Percentiles rank a stretch among this genome's conserved stretches.
These are phyloP conservation scores for Ramicandelaber brevisporus DNA, from an alignment of 192 early-diverging fungal genomes.

Conservation along the genomic window DNA sequence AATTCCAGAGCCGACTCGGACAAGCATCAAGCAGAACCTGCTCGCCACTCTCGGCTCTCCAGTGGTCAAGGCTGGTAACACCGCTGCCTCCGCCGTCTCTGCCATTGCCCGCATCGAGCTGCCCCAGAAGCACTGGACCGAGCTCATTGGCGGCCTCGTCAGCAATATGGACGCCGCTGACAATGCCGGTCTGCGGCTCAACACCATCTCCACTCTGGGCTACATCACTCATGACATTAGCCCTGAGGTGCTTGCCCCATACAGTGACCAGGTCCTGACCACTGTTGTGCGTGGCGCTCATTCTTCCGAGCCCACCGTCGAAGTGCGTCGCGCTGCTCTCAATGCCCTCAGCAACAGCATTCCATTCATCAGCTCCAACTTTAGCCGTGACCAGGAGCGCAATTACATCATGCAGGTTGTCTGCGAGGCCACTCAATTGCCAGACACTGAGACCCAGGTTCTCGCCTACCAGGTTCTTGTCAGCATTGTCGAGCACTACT, in stretches of 20 bases:
- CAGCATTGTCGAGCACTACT: conserved; percentile 90
- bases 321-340: conserved; percentile 71
- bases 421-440: conserved; percentile 80
- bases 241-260: conserved; percentile 47
- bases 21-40: conserved; percentile 41
- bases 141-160: conserved; percentile 59
- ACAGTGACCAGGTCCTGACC: conserved; percentile 79
- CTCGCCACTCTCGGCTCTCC: conserved; percentile 14
- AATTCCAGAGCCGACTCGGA: conserved; percentile 22
- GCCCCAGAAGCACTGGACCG: conserved; percentile 61
- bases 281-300: conserved; percentile 88
- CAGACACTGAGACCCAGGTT: conserved; percentile 46
- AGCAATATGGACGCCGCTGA: conserved; percentile 39
- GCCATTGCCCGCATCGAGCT: conserved; percentile 88
- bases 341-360: conserved; percentile 83
- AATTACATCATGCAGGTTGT: conserved; percentile 98
- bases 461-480: conserved; percentile 90
- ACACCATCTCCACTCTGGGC: conserved; percentile 73
- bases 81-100: conserved; percentile 59
- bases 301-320: conserved; percentile 67
- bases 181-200: conserved; percentile 44
- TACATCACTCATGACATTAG: conserved; percentile 77
- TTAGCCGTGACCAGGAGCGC: conserved; percentile 79
- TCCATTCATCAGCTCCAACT: conserved; percentile 84
- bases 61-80: conserved; percentile 24